These are phyloP conservation scores for Kandelia obovata DNA, from an alignment of 345 rosid species.

Conservation along the genomic window DNA sequence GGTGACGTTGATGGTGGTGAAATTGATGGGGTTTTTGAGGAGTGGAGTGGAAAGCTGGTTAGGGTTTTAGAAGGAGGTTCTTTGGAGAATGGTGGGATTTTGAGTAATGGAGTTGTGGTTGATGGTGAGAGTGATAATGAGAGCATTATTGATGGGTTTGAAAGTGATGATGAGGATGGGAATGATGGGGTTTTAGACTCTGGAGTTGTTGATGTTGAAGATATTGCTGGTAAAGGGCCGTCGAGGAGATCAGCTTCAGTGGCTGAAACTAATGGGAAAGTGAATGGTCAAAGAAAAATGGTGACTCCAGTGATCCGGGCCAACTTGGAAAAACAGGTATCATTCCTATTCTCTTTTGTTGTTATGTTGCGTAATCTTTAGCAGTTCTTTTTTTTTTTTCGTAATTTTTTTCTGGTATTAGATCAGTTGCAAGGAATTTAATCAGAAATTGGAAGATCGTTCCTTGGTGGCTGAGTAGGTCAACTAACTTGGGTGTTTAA, in stretches of 20 bases:
- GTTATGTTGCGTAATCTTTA: no score
- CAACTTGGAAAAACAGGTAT: conserved; percentile 88
- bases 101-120: conserved; percentile 14
- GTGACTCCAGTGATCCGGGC: conserved; percentile 94
- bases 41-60: conserved; percentile 60
- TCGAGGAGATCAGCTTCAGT: conserved; percentile 44
- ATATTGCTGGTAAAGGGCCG: conserved; percentile 92
- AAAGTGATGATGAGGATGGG: conserved; percentile 38
- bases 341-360: no score
- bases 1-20: conserved; percentile 80
- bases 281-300: conserved; percentile 70
- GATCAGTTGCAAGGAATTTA: no score
- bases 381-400: no score
- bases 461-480: no score
- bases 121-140: conserved; percentile 40
- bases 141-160: conserved; percentile 30
- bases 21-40: conserved; percentile 51
- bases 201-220: conserved; percentile 78
- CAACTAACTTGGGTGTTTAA: no score
- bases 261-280: conserved; percentile 50
- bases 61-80: conserved; percentile 47
- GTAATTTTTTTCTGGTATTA: no score
- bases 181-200: conserved; percentile 25
- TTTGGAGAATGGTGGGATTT: conserved; percentile 23
- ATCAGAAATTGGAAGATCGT: no score